phyloP scores from a whole-genome alignment of 2,329 filamentous ascomycete genomes.

The Calonectria pseudoturangicola region DNA sequence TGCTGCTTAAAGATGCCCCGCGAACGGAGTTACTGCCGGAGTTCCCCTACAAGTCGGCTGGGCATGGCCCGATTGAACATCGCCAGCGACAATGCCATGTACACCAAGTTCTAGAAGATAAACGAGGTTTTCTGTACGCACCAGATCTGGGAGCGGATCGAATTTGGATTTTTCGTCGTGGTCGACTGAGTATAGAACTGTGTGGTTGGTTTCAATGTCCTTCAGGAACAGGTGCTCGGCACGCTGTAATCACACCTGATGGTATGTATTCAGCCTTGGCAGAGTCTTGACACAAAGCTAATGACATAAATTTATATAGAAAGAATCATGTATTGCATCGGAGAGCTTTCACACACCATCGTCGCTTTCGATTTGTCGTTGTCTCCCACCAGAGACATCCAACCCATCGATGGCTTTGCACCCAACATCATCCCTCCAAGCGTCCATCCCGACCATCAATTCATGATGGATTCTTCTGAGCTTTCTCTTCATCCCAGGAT shows the following conservation, averaged over 20 bases:
- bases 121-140: neutral
- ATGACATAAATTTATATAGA: neutral
- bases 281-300: neutral
- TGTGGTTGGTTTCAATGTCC: constrained; percentile 2
- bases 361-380: neutral
- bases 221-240: neutral
- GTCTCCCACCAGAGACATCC: neutral
- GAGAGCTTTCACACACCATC: constrained; percentile 2
- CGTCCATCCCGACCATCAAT: neutral
- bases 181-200: neutral
- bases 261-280: neutral
- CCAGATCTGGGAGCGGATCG: constrained; percentile 2
- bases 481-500: neutral
- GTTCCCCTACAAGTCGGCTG: neutral
- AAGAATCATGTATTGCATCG: neutral
- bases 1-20: neutral
- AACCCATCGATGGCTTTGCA: neutral
- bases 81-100: neutral
- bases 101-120: neutral
- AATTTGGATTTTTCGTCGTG: neutral
- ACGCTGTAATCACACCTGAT: constrained; percentile 1
- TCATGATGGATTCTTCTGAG: constrained; percentile 3
- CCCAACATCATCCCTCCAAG: neutral
- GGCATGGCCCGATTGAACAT: neutral
- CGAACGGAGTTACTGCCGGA: neutral